phyloP scores from a whole-genome alignment of 2,329 filamentous ascomycete genomes.

The Fusarium oxysporum region DNA sequence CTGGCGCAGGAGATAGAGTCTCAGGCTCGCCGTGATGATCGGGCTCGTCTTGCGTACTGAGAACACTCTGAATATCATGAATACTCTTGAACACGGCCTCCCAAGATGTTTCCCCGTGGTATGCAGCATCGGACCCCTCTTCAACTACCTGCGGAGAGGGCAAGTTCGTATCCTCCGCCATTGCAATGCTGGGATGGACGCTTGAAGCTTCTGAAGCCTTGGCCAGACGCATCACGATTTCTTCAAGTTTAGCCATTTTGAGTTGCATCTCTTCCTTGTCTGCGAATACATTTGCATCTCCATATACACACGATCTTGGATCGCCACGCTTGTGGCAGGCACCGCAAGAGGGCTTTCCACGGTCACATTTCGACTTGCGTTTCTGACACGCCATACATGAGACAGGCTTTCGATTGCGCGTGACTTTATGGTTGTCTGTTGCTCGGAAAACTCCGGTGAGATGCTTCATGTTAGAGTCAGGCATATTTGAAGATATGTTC shows the following conservation, averaged over 20 bases:
- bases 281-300: conserved; percentile 24
- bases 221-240: conserved; percentile 54
- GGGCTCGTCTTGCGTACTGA: conserved; percentile 40
- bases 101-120: conserved; percentile 56
- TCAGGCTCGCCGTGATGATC: conserved; percentile 1
- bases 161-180: background rate
- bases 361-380: conserved; percentile 58
- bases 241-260: conserved; percentile 55
- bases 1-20: conserved; percentile 36
- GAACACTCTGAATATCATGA: conserved; percentile 54
- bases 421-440: conserved; percentile 49
- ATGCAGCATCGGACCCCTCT: conserved; percentile 39
- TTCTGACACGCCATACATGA: conserved; percentile 57
- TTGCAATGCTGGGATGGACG: background rate
- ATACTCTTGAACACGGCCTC: conserved; percentile 57
- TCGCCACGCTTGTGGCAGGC: conserved; percentile 55
- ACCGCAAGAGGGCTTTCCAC: conserved; percentile 53
- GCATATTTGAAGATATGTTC: conserved; percentile 30
- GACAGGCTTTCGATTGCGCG: conserved; percentile 55
- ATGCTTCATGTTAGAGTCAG: conserved; percentile 35
- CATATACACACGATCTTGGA: conserved; percentile 50
- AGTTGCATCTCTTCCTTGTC: conserved; percentile 53
- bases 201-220: conserved; percentile 17
- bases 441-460: conserved; percentile 54
- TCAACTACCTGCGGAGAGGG: background rate